Conservation (phyloP, 441 rosid species). For the Flueggea neowawraea region DNA sequence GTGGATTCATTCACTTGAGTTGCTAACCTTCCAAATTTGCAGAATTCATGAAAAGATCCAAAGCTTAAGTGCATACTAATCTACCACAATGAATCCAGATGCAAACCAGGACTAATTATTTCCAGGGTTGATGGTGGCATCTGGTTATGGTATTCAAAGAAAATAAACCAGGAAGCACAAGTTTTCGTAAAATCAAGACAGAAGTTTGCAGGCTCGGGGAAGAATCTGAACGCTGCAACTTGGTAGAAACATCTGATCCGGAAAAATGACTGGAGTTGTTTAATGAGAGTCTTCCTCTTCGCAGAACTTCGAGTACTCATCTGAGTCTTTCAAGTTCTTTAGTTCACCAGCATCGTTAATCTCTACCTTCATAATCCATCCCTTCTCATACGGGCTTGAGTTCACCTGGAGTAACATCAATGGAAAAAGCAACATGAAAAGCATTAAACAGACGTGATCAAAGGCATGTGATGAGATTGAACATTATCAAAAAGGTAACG, state of each 20-base stretch:
- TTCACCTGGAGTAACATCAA: slow-evolving; percentile 53
- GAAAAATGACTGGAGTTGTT: slow-evolving; percentile 2
- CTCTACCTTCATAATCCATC: slow-evolving; percentile 91
- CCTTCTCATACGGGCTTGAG: slow-evolving; percentile 72
- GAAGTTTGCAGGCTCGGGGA: background rate
- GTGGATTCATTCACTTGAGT: background rate
- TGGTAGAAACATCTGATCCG: background rate
- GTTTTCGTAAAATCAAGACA: background rate
- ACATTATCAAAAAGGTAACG: too few relatives aligned
- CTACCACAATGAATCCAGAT: background rate
- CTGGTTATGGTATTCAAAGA: background rate
- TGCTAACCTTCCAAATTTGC: background rate
- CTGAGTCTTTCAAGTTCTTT: slow-evolving; percentile 69
- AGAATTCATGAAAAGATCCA: background rate
- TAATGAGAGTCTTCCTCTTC: slow-evolving; percentile 93
- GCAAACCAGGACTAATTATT: background rate
- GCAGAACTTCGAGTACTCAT: slow-evolving; percentile 70
- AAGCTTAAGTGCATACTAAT: background rate
- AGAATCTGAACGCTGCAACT: background rate
- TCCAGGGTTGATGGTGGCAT: background rate
- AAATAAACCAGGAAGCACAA: background rate
- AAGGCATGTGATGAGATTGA: background rate
- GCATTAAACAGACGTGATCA: background rate
- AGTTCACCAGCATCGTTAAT: slow-evolving; percentile 48
- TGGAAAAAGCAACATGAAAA: background rate